Evolutionary conservation across 2,329 filamentous ascomycete species (phyloP).

Genomic region (Botrytis byssoidea): DNA sequence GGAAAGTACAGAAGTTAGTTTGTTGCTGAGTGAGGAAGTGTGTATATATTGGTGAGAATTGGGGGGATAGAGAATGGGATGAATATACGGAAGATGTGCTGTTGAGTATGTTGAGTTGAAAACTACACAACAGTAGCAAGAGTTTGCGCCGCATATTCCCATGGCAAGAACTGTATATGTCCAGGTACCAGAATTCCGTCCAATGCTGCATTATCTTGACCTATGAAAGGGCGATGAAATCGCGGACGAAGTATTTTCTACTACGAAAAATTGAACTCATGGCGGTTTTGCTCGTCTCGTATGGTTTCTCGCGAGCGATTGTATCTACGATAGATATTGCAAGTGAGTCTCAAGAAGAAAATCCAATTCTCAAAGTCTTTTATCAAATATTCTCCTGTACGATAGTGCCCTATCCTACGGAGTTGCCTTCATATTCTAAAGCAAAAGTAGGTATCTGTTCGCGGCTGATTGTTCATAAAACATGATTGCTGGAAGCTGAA

Average conservation of each 20-base stretch:
- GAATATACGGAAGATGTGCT: too few species aligned
- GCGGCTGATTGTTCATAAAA: background rate
- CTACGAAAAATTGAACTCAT: background rate
- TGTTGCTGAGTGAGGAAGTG: background rate
- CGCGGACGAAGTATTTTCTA: background rate
- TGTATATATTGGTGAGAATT: background rate
- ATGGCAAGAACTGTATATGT: background rate
- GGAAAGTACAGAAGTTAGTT: background rate
- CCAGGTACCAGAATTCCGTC: background rate
- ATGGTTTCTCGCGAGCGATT: background rate
- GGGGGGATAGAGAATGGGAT: too few species aligned
- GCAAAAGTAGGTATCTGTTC: background rate
- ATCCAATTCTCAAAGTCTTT: background rate
- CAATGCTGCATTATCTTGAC: background rate
- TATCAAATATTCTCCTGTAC: background rate
- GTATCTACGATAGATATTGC: background rate
- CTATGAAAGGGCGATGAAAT: background rate
- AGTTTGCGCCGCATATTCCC: too few species aligned
- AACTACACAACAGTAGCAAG: too few species aligned
- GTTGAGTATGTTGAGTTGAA: background rate
- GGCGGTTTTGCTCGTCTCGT: background rate
- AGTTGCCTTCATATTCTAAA: background rate
- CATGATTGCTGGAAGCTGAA: background rate
- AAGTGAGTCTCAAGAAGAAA: background rate
- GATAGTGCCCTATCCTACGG: background rate